phyloP scores from a whole-genome alignment of 2,329 filamentous ascomycete species.

The Pseudogymnoascus sp. region DNA sequence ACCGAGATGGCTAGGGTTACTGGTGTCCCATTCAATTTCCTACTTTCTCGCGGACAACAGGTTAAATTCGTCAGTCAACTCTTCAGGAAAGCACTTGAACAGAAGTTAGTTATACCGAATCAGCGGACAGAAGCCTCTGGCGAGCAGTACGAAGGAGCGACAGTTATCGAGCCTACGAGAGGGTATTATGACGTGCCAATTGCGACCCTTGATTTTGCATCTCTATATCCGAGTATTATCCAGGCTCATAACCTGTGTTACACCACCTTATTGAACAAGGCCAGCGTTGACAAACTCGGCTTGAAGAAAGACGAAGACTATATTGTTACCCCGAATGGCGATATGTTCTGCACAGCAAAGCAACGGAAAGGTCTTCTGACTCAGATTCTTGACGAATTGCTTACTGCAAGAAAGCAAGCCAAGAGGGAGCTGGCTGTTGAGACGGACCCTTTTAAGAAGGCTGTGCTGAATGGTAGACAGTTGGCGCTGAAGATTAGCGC shows the following conservation, averaged over 20 bases:
- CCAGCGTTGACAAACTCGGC: slow-evolving; percentile 63
- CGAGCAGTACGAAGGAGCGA: slow-evolving; percentile 95
- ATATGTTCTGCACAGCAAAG: slow-evolving; percentile 83
- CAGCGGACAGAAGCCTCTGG: slow-evolving; percentile 61
- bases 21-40: slow-evolving; percentile 91
- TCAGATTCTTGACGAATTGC: slow-evolving; percentile 90
- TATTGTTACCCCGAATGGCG: slow-evolving; percentile 89
- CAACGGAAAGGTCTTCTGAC: slow-evolving; percentile 85
- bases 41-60: slow-evolving; percentile 88
- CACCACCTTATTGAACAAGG: slow-evolving; percentile 80
- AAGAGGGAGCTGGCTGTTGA: slow-evolving; percentile 84
- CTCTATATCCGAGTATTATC: slow-evolving; percentile 97
- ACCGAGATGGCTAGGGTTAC: slow-evolving; percentile 99
- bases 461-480: slow-evolving; percentile 93
- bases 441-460: slow-evolving; percentile 95
- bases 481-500: slow-evolving; percentile 92
- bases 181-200: slow-evolving; percentile 94
- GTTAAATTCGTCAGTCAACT: slow-evolving; percentile 97
- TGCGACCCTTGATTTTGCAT: slow-evolving; percentile 96
- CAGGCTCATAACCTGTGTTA: slow-evolving; percentile 98
- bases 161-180: slow-evolving; percentile 89
- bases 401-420: slow-evolving; percentile 86
- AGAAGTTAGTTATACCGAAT: slow-evolving; percentile 91
- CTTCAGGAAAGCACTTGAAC: slow-evolving; percentile 88
- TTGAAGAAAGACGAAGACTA: slow-evolving; percentile 89